Base-by-base conservation (phyloP, 2,329 filamentous ascomycete genomes). In the Daldinia eschscholtzii region DNA sequence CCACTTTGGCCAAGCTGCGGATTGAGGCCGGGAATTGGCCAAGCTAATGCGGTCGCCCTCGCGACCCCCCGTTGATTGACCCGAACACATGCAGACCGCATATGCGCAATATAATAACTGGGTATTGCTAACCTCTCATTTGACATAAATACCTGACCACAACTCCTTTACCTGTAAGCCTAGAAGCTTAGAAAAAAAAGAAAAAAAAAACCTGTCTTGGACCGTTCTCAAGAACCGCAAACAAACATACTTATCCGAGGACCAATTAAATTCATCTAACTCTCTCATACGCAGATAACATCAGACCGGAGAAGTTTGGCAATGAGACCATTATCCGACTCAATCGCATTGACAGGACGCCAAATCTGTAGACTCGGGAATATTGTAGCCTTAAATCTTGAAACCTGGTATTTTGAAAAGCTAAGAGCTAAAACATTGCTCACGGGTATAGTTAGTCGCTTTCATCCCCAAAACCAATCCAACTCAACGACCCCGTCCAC, bases 101-200 rank as follows among this genome's bases (percentile, higher is more conserved):
- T 60, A 57, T 61, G 64, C 60, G 56, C 53, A 59, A 65, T 64
- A 46, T 62, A 64, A 39, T 39, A 53, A 65, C 56, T 67, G 64
- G 58, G 52, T 37, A 39, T 37, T 37, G 30, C 52, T 55, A 37
- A 15, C 68, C 61, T 68, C 44, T 30, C 55, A 63, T 68, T 57
- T 61, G 52, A 12, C 59, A 56, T 44, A n/a, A 28, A 39, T 39
- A 20, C 35, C 28, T 48, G 13, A 37, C 39, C 55, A 44, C 55
- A 58, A 44, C 44, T 35, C 18, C 26, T 15, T n/a, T 7, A 41
- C 44, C 12, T 26, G 30, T 44, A 20, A 42, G 57, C 37, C 39
- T 46, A 39, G 37, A 39, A 39, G 13, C 35, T 15, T 39, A 39
- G 33, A 12, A 30, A 53, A 65, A 65, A 23, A 30, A 53, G 61